Evolutionary conservation across 805 yeast genomes (phyloP), one percentile per base, ranked within the genome.

Genomic region (Sugiyamaella americana): DNA sequence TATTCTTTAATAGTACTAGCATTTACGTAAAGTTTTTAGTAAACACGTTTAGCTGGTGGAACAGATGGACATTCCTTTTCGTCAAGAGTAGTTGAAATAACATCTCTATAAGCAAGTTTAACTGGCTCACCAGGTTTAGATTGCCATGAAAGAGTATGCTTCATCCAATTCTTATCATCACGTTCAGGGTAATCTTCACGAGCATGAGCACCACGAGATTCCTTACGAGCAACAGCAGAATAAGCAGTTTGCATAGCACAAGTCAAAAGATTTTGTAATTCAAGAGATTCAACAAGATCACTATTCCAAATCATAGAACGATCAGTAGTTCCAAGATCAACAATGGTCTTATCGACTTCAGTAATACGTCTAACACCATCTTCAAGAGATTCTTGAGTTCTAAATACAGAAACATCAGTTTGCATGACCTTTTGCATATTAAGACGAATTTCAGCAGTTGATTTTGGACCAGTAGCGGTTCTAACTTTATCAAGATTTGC

Each of bases 301-400:
- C 95, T 82, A 78, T 91, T 91, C 98, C 98, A 91, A 64, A 91
- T 89, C 97, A 93, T 87, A 13, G 96, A 87, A 73, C 96, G 82
- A 69, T 91, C 98, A 54, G 89, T 79, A 53, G 95, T 87, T 65
- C 85, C 84, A 54, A 91, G 82, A 61, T 86, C 80, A 37, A 67
- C 69, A 63, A 87, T 84, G 30, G 83, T 68, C 58, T 76, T 72
- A 70, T 89, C 97, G 56, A 91, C 86, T 48, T 68, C 78, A 51
- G 71, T 72, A 63, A 91, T 87, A 59, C 82, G 80, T 59, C 68
- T 70, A 42, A 91, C 96, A 81, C 98, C 96, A 56, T 80, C 84
- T 65, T 88, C 96, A 66, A 91, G 76, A 43, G 94, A 80, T 53
- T 79, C 87, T 74, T 93, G 96, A 50, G 82, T 83, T 76, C 98